Conservation (phyloP, 2,329 filamentous ascomycete species). For the Thermomyces lanuginosus region DNA sequence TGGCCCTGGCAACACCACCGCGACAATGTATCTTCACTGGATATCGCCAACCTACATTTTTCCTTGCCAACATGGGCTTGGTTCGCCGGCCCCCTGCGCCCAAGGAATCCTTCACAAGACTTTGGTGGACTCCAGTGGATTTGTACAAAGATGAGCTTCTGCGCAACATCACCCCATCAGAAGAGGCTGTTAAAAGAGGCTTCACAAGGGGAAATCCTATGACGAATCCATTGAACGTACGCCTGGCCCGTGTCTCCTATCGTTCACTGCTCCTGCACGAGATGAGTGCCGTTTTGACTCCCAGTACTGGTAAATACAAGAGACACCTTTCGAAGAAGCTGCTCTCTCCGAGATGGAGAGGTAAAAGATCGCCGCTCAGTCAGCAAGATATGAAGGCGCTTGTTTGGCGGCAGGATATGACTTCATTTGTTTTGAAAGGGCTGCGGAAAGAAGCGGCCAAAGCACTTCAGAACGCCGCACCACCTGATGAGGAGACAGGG, state of each 20-base stretch:
- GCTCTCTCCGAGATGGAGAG: conserved; percentile 22
- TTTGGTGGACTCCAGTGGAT: conserved; percentile 20
- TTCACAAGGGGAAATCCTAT: too few relatives aligned
- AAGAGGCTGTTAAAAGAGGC: too few relatives aligned
- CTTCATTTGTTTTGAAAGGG: conserved; percentile 22
- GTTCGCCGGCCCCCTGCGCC: conserved; percentile 14
- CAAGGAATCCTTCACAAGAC: conserved; percentile 3
- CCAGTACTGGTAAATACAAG: too few relatives aligned
- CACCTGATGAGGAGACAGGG: too few relatives aligned
- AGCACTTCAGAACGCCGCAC: conserved; percentile 21
- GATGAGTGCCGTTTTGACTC: too few relatives aligned
- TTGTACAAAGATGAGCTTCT: conserved; percentile 15
- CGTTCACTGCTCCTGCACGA: too few relatives aligned
- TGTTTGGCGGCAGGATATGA: conserved; percentile 34
- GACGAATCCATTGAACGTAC: too few relatives aligned
- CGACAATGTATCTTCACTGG: conserved; percentile 20
- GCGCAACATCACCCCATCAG: too few relatives aligned
- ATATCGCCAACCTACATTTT: conserved; percentile 16
- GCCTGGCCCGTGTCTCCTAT: too few relatives aligned
- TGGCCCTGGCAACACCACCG: conserved; percentile 21
- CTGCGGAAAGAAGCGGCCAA: conserved; percentile 22
- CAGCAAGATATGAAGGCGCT: conserved; percentile 14
- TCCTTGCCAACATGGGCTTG: conserved; percentile 22
- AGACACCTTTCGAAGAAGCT: conserved; percentile 9
- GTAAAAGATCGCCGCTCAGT: conserved; percentile 15